These are phyloP conservation scores for Cyamopsis tetragonoloba DNA, from an alignment of 306 rosid species.

Conservation along the genomic window DNA sequence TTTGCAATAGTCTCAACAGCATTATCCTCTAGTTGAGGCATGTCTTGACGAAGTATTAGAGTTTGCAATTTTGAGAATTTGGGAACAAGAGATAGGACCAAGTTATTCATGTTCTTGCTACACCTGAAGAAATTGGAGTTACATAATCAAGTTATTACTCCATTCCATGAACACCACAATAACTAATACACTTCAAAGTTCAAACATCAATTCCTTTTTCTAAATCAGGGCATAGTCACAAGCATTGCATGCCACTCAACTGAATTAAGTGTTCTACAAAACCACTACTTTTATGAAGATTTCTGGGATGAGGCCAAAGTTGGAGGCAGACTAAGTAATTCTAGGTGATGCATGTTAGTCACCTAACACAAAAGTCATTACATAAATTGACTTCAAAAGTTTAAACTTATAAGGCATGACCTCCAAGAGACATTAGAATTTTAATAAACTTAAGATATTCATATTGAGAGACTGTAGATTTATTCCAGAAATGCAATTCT, in stretches of 20 bases:
- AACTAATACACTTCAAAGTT: conserved; percentile 2
- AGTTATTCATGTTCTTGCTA: conserved; percentile 75
- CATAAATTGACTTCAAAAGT: neutral
- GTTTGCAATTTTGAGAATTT: conserved; percentile 73
- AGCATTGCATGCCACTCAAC: neutral
- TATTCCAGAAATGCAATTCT: neutral
- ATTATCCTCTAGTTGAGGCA: conserved; percentile 72
- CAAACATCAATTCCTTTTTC: neutral
- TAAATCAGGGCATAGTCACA: neutral
- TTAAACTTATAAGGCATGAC: neutral
- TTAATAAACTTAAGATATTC: neutral
- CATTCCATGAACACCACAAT: neutral
- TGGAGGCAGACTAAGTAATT: neutral
- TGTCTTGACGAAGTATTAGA: conserved; percentile 81
- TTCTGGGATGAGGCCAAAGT: neutral
- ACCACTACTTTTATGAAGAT: neutral
- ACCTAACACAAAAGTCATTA: neutral
- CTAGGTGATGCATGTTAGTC: neutral
- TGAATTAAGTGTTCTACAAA: neutral
- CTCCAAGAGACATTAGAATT: neutral
- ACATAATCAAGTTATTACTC: neutral
- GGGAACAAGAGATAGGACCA: conserved; percentile 78
- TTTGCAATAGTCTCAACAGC: conserved; percentile 73
- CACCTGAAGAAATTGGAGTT: conserved; percentile 59
- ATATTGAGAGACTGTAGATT: neutral